A percentile compares a stretch with the other conserved stretches of the same genome.
phyloP scores from a whole-genome alignment of 139 green algal species.

The Tetraselmis chui region DNA sequence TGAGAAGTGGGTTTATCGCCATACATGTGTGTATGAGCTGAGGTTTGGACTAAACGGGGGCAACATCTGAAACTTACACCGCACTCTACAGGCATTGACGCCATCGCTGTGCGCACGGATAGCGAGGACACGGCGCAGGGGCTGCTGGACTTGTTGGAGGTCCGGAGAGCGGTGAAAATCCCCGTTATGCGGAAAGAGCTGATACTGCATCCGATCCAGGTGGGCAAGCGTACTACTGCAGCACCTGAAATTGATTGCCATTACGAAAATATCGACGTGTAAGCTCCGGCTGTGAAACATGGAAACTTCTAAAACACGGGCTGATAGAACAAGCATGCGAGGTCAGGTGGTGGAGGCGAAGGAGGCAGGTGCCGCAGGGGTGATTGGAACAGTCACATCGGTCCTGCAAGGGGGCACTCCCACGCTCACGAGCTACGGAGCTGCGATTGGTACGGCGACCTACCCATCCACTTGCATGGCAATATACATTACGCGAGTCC shows the following conservation, averaged over 20 bases:
- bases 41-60: too few species aligned
- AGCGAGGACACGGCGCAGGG: neutral
- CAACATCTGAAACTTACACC: too few species aligned
- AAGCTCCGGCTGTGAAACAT: too few species aligned
- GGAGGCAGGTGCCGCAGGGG: neutral
- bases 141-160: neutral
- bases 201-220: neutral
- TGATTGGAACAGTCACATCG: neutral
- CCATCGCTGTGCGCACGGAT: neutral
- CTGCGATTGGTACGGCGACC: neutral
- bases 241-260: too few species aligned
- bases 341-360: neutral
- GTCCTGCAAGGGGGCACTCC: neutral
- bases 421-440: neutral
- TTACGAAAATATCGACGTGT: too few species aligned
- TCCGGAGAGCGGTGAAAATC: neutral
- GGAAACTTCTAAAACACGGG: too few species aligned
- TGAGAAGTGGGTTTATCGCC: neutral
- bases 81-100: neutral
- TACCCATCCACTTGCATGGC: too few species aligned
- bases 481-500: too few species aligned
- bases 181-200: neutral
- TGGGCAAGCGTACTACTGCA: too few species aligned
- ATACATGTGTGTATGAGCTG: neutral
- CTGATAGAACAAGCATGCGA: too few species aligned